Evolutionary conservation across 2,329 filamentous ascomycete species (phyloP).

Genomic region (Penicillium freii): DNA sequence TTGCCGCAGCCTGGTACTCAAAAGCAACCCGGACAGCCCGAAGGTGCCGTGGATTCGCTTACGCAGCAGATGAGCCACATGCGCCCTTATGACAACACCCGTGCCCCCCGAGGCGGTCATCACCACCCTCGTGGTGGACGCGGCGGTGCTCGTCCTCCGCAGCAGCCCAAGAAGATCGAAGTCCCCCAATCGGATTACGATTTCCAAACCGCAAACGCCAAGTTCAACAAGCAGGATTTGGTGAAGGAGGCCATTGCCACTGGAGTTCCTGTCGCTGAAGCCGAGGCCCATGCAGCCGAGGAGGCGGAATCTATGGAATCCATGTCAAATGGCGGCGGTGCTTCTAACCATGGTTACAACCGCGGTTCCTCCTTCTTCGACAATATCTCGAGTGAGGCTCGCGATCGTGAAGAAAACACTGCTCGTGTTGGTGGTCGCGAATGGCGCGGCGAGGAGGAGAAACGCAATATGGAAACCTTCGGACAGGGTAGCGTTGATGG

Average conservation of each 20-base stretch:
- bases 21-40: constrained; percentile 34
- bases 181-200: constrained; percentile 91
- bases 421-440: constrained; percentile 73
- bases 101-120: constrained; percentile 39
- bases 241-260: constrained; percentile 83
- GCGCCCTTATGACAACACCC: constrained; percentile 42
- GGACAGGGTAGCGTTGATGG: constrained; percentile 94
- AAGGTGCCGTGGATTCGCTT: constrained; percentile 42
- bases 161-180: constrained; percentile 68
- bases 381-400: constrained; percentile 93
- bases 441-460: constrained; percentile 89
- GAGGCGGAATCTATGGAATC: constrained; percentile 51
- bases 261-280: constrained; percentile 63
- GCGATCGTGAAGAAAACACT: constrained; percentile 74
- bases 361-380: constrained; percentile 92
- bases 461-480: constrained; percentile 96
- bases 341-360: constrained; percentile 66
- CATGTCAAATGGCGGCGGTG: constrained; percentile 31
- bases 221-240: constrained; percentile 83
- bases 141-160: constrained; percentile 45
- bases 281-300: constrained; percentile 48
- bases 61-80: constrained; percentile 49
- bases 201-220: constrained; percentile 80
- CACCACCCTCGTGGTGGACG: constrained; percentile 47
- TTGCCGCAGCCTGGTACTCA: constrained; percentile 41